Percentiles rank a stretch among this genome's conserved stretches.
Evolutionary conservation across 2,329 filamentous ascomycete species (phyloP).

Genomic region (Colletotrichum sp.): DNA sequence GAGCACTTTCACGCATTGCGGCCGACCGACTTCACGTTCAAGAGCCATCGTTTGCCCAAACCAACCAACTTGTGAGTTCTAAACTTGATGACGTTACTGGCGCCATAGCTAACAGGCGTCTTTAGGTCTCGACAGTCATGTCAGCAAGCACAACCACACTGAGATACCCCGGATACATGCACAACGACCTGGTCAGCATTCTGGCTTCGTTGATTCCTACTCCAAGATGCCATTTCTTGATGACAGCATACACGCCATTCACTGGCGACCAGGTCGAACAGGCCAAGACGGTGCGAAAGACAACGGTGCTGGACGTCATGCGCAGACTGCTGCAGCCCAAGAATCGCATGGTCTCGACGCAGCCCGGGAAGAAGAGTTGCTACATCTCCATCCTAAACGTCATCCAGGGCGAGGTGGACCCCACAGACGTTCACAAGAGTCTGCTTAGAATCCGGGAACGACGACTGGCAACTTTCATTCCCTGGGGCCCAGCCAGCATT

Average conservation of each 20-base stretch:
- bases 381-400: slow-evolving; percentile 99
- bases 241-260: slow-evolving; percentile 98
- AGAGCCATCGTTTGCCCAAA: slow-evolving; percentile 95
- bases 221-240: slow-evolving; percentile 95
- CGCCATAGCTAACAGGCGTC: slow-evolving; percentile 1
- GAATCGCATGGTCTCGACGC: slow-evolving; percentile 98
- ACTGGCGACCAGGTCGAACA: slow-evolving; percentile 96
- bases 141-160: slow-evolving; percentile 96
- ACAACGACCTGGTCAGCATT: slow-evolving; percentile 98
- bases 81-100: background rate
- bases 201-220: slow-evolving; percentile 95
- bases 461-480: slow-evolving; percentile 93
- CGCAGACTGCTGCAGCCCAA: slow-evolving; percentile 93
- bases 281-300: slow-evolving; percentile 97
- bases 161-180: slow-evolving; percentile 98
- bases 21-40: slow-evolving; percentile 94
- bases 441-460: slow-evolving; percentile 94
- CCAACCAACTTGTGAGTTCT: slow-evolving; percentile 82
- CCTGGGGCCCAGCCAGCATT: slow-evolving; percentile 97
- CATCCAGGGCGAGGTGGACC: slow-evolving; percentile 97
- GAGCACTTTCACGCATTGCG: slow-evolving; percentile 89
- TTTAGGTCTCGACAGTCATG: slow-evolving; percentile 93
- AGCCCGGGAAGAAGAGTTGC: slow-evolving; percentile 95
- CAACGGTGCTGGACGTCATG: slow-evolving; percentile 98
- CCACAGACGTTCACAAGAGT: slow-evolving; percentile 98